phyloP scores from a whole-genome alignment of 2,329 filamentous ascomycete species.

The Calonectria montana region DNA sequence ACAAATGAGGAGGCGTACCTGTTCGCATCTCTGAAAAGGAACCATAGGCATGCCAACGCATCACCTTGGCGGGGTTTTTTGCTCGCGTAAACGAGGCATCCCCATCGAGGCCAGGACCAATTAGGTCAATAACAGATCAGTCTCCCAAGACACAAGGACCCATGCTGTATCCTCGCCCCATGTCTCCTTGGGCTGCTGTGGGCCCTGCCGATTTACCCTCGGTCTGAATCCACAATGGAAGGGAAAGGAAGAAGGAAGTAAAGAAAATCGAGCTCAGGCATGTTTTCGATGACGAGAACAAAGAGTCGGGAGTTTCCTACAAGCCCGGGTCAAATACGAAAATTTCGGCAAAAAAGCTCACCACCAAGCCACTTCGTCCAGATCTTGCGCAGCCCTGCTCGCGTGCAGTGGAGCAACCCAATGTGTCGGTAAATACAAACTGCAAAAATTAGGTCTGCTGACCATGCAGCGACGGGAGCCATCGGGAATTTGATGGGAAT shows the following conservation, averaged over 20 bases:
- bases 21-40: neutral
- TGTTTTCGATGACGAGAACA: neutral
- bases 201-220: neutral
- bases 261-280: neutral
- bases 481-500: neutral
- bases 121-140: constrained; percentile 1
- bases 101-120: neutral
- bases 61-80: neutral
- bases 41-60: neutral
- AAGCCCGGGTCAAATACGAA: neutral
- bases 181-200: neutral
- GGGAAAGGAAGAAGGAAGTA: neutral
- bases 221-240: neutral
- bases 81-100: neutral
- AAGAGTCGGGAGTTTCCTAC: neutral
- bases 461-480: constrained; percentile 1
- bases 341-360: neutral
- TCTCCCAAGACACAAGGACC: neutral
- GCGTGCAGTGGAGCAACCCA: constrained; percentile 3
- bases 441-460: neutral
- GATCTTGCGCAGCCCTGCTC: constrained; percentile 3
- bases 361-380: neutral
- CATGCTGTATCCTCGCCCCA: neutral
- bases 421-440: neutral
- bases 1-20: neutral